phyloP scores from a whole-genome alignment of 768 basidiomycete genomes.

The Termitomyces sp. region DNA sequence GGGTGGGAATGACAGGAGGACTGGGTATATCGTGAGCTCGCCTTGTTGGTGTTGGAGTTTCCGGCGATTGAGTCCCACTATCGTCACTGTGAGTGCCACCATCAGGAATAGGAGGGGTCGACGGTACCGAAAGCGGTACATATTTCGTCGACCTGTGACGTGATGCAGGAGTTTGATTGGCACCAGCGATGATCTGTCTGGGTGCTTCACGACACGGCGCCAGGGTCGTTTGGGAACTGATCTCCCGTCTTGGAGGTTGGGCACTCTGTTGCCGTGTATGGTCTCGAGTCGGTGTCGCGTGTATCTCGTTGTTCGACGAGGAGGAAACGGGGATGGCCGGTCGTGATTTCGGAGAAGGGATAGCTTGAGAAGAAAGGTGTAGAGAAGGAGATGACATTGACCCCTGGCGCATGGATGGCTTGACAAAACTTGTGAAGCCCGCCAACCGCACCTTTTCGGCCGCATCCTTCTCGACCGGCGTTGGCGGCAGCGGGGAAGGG shows the following conservation, averaged over 20 bases:
- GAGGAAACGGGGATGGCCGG: slow-evolving; percentile 43
- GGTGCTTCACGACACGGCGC: slow-evolving; percentile 14
- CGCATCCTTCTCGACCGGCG: slow-evolving; percentile 24
- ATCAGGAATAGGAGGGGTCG: slow-evolving; percentile 21
- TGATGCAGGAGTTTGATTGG: slow-evolving; percentile 19
- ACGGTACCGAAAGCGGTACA: slow-evolving; percentile 22
- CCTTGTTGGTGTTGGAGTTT: slow-evolving; percentile 35
- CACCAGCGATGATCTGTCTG: slow-evolving; percentile 12
- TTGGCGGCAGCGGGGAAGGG: slow-evolving; percentile 35
- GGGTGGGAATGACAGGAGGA: slow-evolving; percentile 47
- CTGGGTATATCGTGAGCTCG: slow-evolving; percentile 35
- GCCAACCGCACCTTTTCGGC: slow-evolving; percentile 41
- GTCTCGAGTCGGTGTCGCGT: slow-evolving; percentile 45
- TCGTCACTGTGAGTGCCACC: slow-evolving; percentile 12
- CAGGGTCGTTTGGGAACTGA: slow-evolving; percentile 27
- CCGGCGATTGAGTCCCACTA: slow-evolving; percentile 19
- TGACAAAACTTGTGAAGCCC: slow-evolving; percentile 55
- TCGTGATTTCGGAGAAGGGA: slow-evolving; percentile 51
- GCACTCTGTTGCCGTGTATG: slow-evolving; percentile 38
- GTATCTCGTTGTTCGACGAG: slow-evolving; percentile 39
- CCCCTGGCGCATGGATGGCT: slow-evolving; percentile 64
- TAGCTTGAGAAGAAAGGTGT: slow-evolving; percentile 55
- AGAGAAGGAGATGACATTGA: slow-evolving; percentile 76
- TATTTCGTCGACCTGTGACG: slow-evolving; percentile 31
- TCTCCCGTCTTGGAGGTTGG: slow-evolving; percentile 31